Evolutionary conservation across 2,329 filamentous ascomycete genomes (phyloP).

Genomic region (Fusarium sp.): DNA sequence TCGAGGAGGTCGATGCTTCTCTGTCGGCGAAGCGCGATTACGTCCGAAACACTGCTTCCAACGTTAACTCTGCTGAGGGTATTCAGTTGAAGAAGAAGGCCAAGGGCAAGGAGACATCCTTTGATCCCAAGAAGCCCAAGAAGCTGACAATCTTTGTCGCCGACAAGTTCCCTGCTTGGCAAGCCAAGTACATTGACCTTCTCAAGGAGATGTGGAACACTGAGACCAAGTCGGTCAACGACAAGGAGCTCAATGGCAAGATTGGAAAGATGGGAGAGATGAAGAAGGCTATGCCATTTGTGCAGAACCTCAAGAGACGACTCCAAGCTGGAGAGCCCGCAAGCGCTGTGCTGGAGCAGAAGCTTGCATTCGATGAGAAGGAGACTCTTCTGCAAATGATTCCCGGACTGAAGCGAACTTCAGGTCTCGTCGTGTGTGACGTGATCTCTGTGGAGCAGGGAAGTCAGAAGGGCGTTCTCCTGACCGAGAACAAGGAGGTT

Average conservation of each 20-base stretch:
- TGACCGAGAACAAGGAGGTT: slow-evolving; percentile 66
- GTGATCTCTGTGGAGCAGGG: slow-evolving; percentile 78
- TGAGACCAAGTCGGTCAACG: slow-evolving; percentile 71
- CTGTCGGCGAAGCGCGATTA: slow-evolving; percentile 86
- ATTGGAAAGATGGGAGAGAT: slow-evolving; percentile 87
- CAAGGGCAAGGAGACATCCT: slow-evolving; percentile 87
- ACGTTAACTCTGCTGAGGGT: slow-evolving; percentile 83
- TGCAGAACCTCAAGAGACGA: slow-evolving; percentile 86
- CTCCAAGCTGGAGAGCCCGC: slow-evolving; percentile 76
- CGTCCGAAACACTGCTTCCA: slow-evolving; percentile 78
- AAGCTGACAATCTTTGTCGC: slow-evolving; percentile 88
- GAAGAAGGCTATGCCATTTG: slow-evolving; percentile 99
- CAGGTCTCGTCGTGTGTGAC: slow-evolving; percentile 75
- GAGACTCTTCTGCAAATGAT: slow-evolving; percentile 82
- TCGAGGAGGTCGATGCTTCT: slow-evolving; percentile 71
- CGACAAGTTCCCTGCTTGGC: slow-evolving; percentile 86
- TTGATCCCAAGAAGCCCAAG: slow-evolving; percentile 93
- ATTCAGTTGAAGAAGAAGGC: slow-evolving; percentile 87
- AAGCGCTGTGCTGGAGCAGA: slow-evolving; percentile 79
- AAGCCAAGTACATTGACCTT: slow-evolving; percentile 87
- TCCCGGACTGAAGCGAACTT: slow-evolving; percentile 79
- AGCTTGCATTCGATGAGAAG: slow-evolving; percentile 88
- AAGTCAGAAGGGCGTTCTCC: slow-evolving; percentile 70
- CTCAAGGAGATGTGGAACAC: slow-evolving; percentile 77
- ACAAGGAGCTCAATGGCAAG: slow-evolving; percentile 82